Conservation (phyloP, 805 yeast species). For the Saccharomycopsis malanga region DNA sequence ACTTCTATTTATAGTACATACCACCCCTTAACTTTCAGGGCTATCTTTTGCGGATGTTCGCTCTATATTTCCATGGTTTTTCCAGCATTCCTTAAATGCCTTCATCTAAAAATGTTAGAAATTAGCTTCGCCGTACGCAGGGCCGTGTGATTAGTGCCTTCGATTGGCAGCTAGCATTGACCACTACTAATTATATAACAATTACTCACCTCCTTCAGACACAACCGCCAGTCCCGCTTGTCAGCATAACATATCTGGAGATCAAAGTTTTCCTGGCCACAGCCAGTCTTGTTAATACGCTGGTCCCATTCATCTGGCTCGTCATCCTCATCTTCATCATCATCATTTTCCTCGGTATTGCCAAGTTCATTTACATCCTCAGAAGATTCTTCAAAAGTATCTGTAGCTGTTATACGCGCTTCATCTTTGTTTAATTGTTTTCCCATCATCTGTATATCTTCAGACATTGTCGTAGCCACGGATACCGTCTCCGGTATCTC, state of each 20-base stretch:
- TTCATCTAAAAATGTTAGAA: constrained; percentile 14
- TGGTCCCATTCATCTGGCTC: constrained; percentile 75
- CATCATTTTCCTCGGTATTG: background rate
- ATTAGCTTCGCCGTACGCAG: too few relatives aligned
- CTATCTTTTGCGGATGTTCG: constrained; percentile 13
- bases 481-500: background rate
- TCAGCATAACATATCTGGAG: constrained; percentile 76
- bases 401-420: too few relatives aligned
- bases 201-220: constrained; percentile 51
- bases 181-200: background rate
- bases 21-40: too few relatives aligned
- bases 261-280: constrained; percentile 63
- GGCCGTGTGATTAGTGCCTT: background rate
- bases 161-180: background rate
- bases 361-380: too few relatives aligned
- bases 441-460: too few relatives aligned
- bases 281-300: constrained; percentile 69
- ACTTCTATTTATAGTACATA: too few relatives aligned
- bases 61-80: constrained; percentile 13
- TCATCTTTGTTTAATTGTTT: too few relatives aligned
- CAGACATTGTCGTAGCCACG: too few relatives aligned
- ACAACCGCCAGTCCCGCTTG: constrained; percentile 73
- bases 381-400: too few relatives aligned
- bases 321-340: constrained; percentile 36
- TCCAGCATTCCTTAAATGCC: constrained; percentile 21